Evolutionary conservation across 129 eudicot species (phyloP).

Genomic region (Saussurea involucrata): DNA sequence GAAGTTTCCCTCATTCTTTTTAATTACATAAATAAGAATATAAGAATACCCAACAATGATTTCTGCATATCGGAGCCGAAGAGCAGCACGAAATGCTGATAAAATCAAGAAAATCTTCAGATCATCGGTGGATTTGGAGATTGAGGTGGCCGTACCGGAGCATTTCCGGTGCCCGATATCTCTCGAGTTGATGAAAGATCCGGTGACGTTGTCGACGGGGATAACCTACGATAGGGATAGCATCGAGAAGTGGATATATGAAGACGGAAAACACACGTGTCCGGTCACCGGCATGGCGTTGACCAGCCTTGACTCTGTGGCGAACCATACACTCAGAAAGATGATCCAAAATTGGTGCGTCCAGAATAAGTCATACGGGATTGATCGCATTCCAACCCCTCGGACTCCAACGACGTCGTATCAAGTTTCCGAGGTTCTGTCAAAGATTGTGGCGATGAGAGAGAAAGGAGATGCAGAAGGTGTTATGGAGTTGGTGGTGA

Average conservation of each 20-base stretch:
- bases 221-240: constrained; percentile 52
- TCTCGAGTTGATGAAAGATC: constrained; percentile 65
- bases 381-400: constrained; percentile 65
- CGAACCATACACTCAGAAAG: constrained; percentile 51
- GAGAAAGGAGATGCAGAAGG: constrained; percentile 20
- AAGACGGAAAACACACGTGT: constrained; percentile 53
- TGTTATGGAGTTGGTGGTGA: constrained; percentile 38
- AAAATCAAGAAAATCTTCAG: constrained; percentile 27
- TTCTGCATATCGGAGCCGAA: constrained; percentile 39
- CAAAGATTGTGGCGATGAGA: constrained; percentile 18
- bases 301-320: constrained; percentile 38
- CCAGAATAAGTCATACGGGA: constrained; percentile 42
- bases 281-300: constrained; percentile 38
- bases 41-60: constrained; percentile 25
- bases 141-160: constrained; percentile 40
- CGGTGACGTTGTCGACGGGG: constrained; percentile 60
- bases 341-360: constrained; percentile 76
- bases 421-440: constrained; percentile 41
- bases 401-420: constrained; percentile 32
- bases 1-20: neutral
- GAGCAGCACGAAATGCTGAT: constrained; percentile 32
- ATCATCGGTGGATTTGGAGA: constrained; percentile 7
- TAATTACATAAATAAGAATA: neutral
- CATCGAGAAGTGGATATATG: constrained; percentile 55
- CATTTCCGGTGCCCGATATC: constrained; percentile 63